Evolutionary conservation across 805 yeast species (phyloP).

Genomic region (Ogataea zsoltii): DNA sequence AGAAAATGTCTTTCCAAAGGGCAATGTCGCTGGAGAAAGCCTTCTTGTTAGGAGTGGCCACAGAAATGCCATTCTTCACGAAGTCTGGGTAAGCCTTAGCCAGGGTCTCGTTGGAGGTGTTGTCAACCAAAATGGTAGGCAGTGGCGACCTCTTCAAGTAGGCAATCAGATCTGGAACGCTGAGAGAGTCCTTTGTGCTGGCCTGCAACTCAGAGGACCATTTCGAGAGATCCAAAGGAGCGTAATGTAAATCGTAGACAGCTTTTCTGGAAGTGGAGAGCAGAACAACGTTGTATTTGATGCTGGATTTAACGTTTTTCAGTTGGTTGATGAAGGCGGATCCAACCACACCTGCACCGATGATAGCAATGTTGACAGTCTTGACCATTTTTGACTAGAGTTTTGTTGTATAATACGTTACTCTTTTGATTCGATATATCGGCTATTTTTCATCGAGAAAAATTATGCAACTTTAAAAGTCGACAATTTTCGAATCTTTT

Average conservation of each 20-base stretch:
- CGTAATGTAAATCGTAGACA: slow-evolving; percentile 64
- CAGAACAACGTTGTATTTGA: slow-evolving; percentile 74
- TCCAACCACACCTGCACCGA: slow-evolving; percentile 95
- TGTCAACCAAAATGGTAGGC: slow-evolving; percentile 88
- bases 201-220: slow-evolving; percentile 55
- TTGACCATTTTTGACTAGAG: slow-evolving; percentile 40
- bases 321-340: slow-evolving; percentile 86
- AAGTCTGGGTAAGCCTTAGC: slow-evolving; percentile 79
- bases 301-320: slow-evolving; percentile 54
- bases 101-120: slow-evolving; percentile 81
- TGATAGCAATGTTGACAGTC: slow-evolving; percentile 66
- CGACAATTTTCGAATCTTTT: no score
- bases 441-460: background rate
- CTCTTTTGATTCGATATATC: no score
- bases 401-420: no score
- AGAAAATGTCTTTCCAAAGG: slow-evolving; percentile 77
- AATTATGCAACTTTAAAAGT: no score
- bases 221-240: slow-evolving; percentile 62
- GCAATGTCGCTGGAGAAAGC: slow-evolving; percentile 81
- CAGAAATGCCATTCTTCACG: slow-evolving; percentile 75
- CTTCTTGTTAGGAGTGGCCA: slow-evolving; percentile 98
- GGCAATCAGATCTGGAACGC: slow-evolving; percentile 57
- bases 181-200: slow-evolving; percentile 49
- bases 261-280: slow-evolving; percentile 77
- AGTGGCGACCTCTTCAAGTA: slow-evolving; percentile 64